phyloP scores from a whole-genome alignment of 2,329 filamentous ascomycete species.

The Aureobasidium leucospermi region DNA sequence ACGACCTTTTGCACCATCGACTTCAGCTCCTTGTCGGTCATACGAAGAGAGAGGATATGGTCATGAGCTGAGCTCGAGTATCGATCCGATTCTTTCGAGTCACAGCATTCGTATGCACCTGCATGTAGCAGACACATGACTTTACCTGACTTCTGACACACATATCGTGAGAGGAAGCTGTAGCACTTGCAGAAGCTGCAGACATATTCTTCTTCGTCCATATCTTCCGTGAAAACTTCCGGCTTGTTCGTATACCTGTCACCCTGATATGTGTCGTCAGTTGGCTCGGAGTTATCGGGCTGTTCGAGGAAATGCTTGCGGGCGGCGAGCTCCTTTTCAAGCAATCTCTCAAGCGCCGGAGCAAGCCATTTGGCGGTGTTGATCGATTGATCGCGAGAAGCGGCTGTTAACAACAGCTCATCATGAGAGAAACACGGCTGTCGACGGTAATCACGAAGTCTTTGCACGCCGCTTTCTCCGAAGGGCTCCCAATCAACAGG shows the following conservation, averaged over 20 bases:
- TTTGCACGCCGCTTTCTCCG: constrained; percentile 76
- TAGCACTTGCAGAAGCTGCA: constrained; percentile 90
- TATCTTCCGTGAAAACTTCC: constrained; percentile 51
- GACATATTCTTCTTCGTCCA: constrained; percentile 83
- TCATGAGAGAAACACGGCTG: constrained; percentile 98
- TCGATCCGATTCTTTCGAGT: constrained; percentile 57
- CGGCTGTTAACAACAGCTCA: constrained; percentile 85
- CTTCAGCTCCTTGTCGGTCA: constrained; percentile 63
- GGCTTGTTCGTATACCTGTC: constrained; percentile 40
- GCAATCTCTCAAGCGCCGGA: constrained; percentile 74
- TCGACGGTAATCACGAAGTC: constrained; percentile 77
- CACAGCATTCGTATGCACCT: constrained; percentile 74
- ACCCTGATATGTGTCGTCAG: constrained; percentile 24
- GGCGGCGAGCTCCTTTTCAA: constrained; percentile 62
- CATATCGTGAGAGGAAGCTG: constrained; percentile 83
- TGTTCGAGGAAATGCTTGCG: constrained; percentile 58
- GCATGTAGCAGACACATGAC: constrained; percentile 77
- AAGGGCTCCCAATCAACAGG: constrained; percentile 92
- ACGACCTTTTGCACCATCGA: constrained; percentile 65
- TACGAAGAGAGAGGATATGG: constrained; percentile 71
- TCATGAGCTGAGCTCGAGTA: constrained; percentile 47
- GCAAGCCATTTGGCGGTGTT: constrained; percentile 92
- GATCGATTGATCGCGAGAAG: constrained; percentile 69
- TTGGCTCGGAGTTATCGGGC: constrained; percentile 36
- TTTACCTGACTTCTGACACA: constrained; percentile 74